Percentiles rank a stretch among this genome's conserved stretches.
Evolutionary conservation across 305 asterid species (phyloP).

Genomic region (Striga hermonthica): DNA sequence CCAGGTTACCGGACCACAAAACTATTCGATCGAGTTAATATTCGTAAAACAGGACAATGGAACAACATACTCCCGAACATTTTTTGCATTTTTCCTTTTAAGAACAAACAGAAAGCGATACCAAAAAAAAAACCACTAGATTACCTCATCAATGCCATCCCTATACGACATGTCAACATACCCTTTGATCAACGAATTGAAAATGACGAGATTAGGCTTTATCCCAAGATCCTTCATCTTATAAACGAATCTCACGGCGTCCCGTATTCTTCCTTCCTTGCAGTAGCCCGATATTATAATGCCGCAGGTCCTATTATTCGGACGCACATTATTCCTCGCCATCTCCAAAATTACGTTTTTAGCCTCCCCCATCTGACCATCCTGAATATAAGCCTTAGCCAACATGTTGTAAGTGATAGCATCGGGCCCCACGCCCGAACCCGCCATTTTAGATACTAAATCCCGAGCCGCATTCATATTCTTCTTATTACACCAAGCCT

Average conservation of each 20-base stretch:
- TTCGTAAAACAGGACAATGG: too few species aligned
- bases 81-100: too few species aligned
- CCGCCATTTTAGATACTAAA: conserved; percentile 44
- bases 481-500: conserved; percentile 57
- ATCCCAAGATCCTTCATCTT: conserved; percentile 58
- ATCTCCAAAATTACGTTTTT: conserved; percentile 55
- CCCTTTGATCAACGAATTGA: conserved; percentile 70
- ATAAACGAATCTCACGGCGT: conserved; percentile 63
- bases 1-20: too few species aligned
- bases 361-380: conserved; percentile 45
- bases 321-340: conserved; percentile 51
- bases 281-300: conserved; percentile 62
- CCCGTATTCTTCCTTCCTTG: conserved; percentile 57
- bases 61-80: too few species aligned
- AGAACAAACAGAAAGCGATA: too few species aligned
- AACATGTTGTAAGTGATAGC: conserved; percentile 59
- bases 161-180: conserved; percentile 52
- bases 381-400: conserved; percentile 55
- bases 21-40: too few species aligned
- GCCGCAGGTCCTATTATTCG: conserved; percentile 68
- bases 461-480: conserved; percentile 52
- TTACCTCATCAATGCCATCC: conserved; percentile 65
- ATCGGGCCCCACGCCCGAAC: conserved; percentile 49
- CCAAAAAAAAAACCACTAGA: background rate
- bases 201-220: conserved; percentile 52